Evolutionary conservation across 2,329 filamentous ascomycete species (phyloP), one percentile per base, ranked within the genome.

Genomic region (Clarireedia hainanense): DNA sequence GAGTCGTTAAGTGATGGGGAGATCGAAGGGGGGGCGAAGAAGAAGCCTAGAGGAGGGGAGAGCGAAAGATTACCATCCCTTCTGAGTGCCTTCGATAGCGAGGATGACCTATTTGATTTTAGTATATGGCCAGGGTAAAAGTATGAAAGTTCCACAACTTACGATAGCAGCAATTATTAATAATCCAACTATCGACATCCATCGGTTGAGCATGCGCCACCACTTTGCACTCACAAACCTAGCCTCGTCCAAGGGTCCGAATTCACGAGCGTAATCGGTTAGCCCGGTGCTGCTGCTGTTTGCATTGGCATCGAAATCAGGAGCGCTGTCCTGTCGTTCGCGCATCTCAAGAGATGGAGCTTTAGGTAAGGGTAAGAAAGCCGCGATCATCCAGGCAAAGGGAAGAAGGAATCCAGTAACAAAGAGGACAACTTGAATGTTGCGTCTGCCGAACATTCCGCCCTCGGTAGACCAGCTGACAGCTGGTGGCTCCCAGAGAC

Each of bases 311-410:
- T 47, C 27, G 4, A 47, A 55, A 43, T 65, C 63, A 37, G 59
- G 64, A 67, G 70, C 60, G 65, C 70, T 59, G 60, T 65, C 36
- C 63, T 70, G 60, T 55, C 62, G 69, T 65, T 84, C 76, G 40
- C 76, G 73, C 69, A 82, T 80, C 17, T 78, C 73, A 1, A 71
- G 64, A 20, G 75, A 71, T 7, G 83, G 79, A 54, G 78, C 77
- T 1, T 74, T 74, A 9, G 88, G 88, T 6, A 95, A 71, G 1
- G 88, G 88, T 12, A 94, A 74, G 53, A 91, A 77, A 1, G 89
- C 81, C 1, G 85, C 90, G 60, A 90, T 75, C 74, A 92, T 88
- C 89, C 89, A 95, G 55, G 85, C 86, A 58, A 90, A 78, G 5
- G 89, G 90, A 65, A 90, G 82, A 47, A 92, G 73, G 66, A 95